Conservation (phyloP, 1,284 basidiomycete genomes). For the Flammula alnicola region DNA sequence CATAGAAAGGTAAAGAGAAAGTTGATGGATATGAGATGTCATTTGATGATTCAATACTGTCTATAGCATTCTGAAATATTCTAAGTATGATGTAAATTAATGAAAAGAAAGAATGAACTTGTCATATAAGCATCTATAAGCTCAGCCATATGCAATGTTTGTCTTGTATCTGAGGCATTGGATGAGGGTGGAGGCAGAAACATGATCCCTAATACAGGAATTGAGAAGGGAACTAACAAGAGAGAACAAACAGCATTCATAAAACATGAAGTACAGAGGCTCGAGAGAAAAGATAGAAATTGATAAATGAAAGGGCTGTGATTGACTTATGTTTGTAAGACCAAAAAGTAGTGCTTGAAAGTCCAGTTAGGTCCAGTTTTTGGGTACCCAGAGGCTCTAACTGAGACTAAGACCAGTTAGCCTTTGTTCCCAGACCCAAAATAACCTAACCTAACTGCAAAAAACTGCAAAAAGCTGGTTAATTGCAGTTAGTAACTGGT, state of each 20-base stretch:
- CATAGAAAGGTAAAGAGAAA: background rate
- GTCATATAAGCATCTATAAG: slow-evolving; percentile 1
- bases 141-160: background rate
- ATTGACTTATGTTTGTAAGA: slow-evolving; percentile 10
- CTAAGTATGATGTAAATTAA: background rate
- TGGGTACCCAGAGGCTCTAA: too few relatives aligned
- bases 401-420: too few relatives aligned
- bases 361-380: too few relatives aligned
- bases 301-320: slow-evolving; percentile 3
- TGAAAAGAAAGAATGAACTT: background rate
- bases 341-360: too few relatives aligned
- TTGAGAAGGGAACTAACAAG: background rate
- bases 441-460: too few relatives aligned
- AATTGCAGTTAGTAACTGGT: too few relatives aligned
- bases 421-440: too few relatives aligned
- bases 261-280: too few relatives aligned
- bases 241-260: background rate
- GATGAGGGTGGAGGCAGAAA: slow-evolving; percentile 14
- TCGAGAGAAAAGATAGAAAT: too few relatives aligned
- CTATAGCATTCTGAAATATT: background rate
- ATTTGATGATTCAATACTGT: background rate
- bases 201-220: background rate
- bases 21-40: background rate
- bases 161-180: slow-evolving; percentile 16
- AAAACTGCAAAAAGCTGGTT: too few relatives aligned